Conservation (phyloP, 2,329 filamentous ascomycete genomes). For the Sporothrix mexicana region DNA sequence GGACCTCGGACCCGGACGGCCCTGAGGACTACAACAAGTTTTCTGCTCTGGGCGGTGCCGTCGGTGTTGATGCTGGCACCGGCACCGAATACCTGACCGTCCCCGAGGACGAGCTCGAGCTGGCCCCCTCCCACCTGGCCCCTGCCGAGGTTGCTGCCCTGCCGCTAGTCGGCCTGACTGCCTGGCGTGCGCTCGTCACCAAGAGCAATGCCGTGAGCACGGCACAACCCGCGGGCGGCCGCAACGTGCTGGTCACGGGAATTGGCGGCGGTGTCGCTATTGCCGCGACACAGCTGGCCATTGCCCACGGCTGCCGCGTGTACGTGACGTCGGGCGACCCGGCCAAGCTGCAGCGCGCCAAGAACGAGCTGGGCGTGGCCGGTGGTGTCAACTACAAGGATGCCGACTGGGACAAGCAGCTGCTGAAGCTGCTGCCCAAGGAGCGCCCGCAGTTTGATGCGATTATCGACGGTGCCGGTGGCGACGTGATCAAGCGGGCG, state of each 20-base stretch:
- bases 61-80: constrained; percentile 69
- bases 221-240: constrained; percentile 50
- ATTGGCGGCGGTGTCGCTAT: constrained; percentile 93
- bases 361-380: constrained; percentile 70
- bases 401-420: constrained; percentile 78
- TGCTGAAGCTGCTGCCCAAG: constrained; percentile 65
- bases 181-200: constrained; percentile 81
- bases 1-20: constrained; percentile 72
- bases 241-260: constrained; percentile 84
- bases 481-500: constrained; percentile 75
- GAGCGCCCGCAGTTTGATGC: constrained; percentile 76
- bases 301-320: constrained; percentile 75
- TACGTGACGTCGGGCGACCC: constrained; percentile 78
- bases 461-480: constrained; percentile 89
- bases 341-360: constrained; percentile 76
- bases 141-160: constrained; percentile 80
- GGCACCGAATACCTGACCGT: constrained; percentile 76
- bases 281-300: constrained; percentile 78
- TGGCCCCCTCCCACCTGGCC: constrained; percentile 73
- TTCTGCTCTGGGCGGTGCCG: constrained; percentile 72
- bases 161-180: constrained; percentile 84
- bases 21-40: constrained; percentile 70
- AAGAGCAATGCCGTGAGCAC: constrained; percentile 69
- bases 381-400: constrained; percentile 85
- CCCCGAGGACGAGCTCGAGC: constrained; percentile 74